phyloP scores from a whole-genome alignment of 2,329 filamentous ascomycete genomes.

The Karstenula rhodostoma region DNA sequence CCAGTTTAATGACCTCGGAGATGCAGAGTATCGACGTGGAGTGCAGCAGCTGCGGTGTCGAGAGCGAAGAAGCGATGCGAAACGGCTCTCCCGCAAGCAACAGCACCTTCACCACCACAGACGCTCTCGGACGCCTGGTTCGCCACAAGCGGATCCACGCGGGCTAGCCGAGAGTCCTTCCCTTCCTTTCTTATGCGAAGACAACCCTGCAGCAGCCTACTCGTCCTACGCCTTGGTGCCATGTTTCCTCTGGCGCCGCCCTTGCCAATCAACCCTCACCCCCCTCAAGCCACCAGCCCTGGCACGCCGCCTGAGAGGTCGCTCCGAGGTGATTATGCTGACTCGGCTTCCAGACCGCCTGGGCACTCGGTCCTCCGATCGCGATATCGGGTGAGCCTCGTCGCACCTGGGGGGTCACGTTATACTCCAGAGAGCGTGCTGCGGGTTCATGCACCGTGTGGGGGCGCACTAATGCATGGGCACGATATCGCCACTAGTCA shows the following conservation, averaged over 20 bases:
- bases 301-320: not conserved
- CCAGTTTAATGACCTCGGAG: not conserved
- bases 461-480: constrained; percentile 8
- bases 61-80: constrained; percentile 8
- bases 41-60: constrained; percentile 3
- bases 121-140: not conserved
- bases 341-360: constrained; percentile 13
- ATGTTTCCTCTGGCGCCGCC: constrained; percentile 20
- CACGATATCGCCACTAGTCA: not conserved
- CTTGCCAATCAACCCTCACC: constrained; percentile 17
- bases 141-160: constrained; percentile 12
- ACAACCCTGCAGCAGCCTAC: constrained; percentile 15
- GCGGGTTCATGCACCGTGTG: constrained; percentile 6
- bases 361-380: not conserved
- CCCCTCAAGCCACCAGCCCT: constrained; percentile 12
- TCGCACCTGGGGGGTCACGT: constrained; percentile 4
- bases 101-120: not conserved
- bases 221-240: constrained; percentile 7
- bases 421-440: not conserved
- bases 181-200: constrained; percentile 15
- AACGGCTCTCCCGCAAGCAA: not conserved
- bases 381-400: constrained; percentile 8
- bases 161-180: constrained; percentile 12
- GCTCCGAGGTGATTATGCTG: constrained; percentile 9
- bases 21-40: not conserved